Base-by-base conservation (phyloP, 2,329 filamentous ascomycete species). In the Phialocephala sp. region DNA sequence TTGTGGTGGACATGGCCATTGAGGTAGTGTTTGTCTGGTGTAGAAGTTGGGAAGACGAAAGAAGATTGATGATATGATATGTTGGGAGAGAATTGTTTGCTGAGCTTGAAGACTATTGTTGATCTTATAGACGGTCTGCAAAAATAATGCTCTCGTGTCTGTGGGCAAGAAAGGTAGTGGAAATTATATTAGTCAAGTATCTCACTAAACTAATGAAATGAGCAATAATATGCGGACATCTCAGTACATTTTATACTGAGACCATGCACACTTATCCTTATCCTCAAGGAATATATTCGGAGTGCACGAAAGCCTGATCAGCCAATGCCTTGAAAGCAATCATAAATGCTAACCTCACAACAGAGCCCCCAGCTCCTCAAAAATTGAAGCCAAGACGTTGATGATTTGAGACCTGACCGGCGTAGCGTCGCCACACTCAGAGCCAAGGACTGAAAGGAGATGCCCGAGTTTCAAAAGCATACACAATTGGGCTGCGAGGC, bases 1-100 rank as follows among this genome's bases (percentile, higher is more conserved):
- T 39, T 56, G 36, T 39, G 24, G 59, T 27, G 39, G 64, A 66
- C 64, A 66, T 62, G n/a, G 8, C 8, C 18, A 24, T 22, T 3
- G 9, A 20, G 54, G 41, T 55, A 45, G n/a, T 37, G 37, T n/a
- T 22, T 8, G 37, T 45, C 24, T 22, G 32, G 11, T 20, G 47
- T 5, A 37, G 11, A 50, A 45, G 37, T 6, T 43, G n/a, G n/a
- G n/a, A 11, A n/a, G 4, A 22, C 9, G n/a, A 24, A 20, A 11
- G 18, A n/a, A 22, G 8, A n/a, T 4, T 2, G 11, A 2, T 50
- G 45, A 22, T 22, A n/a, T 8, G 20, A 8, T 22, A 20, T 22
- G n/a, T 22, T 50, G 8, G n/a, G n/a, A 12, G n/a, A 50, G 4
- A n/a, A 22, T 20, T 50, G 45, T 12, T 22, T 50, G 45, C n/a